Conservation (phyloP, 495 filamentous ascomycete genomes). For the Thermothielavioides terrestris region DNA sequence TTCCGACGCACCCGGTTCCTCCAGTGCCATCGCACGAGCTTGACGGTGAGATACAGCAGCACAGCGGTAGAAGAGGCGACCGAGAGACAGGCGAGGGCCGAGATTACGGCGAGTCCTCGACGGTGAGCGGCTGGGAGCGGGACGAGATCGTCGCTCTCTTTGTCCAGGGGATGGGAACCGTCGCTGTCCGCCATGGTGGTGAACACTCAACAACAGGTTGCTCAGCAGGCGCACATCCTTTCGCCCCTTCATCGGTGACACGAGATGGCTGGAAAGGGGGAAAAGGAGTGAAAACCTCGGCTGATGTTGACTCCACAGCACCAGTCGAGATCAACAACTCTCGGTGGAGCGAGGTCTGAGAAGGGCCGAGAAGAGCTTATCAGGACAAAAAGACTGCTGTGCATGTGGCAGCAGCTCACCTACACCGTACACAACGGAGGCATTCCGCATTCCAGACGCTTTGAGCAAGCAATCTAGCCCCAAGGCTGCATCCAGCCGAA, state of each 20-base stretch:
- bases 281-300: background rate
- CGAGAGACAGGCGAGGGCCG: conserved; percentile 46
- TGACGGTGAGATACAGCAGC: conserved; percentile 44
- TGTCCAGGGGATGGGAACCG: background rate
- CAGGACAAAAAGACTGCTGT: too few species aligned
- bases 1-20: conserved; percentile 7
- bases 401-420: background rate
- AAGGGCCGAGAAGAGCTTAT: too few species aligned
- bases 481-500: too few species aligned
- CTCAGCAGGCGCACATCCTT: conserved; percentile 1
- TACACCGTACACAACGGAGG: background rate
- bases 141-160: conserved; percentile 13
- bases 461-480: too few species aligned
- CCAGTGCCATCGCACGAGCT: conserved; percentile 44
- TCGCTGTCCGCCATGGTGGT: background rate
- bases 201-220: background rate
- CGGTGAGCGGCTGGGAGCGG: conserved; percentile 41
- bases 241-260: background rate
- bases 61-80: conserved; percentile 43
- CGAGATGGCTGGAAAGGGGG: background rate
- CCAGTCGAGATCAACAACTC: too few species aligned
- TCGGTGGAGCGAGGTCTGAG: too few species aligned
- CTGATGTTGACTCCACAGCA: too few species aligned
- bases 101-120: conserved; percentile 41
- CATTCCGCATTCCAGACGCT: too few species aligned